Percentiles rank a stretch among this genome's conserved stretches.
phyloP scores from a whole-genome alignment of 441 rosid species.

The Gossypium lobatum region DNA sequence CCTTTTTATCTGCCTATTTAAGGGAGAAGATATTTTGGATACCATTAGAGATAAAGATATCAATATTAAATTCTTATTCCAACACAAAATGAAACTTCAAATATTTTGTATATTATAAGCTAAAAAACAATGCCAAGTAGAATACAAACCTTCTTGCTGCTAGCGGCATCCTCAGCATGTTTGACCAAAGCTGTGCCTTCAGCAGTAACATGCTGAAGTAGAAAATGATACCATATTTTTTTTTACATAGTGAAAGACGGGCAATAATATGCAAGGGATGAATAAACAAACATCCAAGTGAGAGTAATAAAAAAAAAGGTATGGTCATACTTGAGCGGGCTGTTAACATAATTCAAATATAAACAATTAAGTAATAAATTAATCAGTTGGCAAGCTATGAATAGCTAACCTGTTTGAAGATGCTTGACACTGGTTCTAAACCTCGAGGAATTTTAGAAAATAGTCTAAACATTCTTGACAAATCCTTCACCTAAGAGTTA shows the following conservation, averaged over 20 bases:
- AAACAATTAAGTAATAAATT: not conserved
- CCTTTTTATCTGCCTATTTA: constrained; percentile 58
- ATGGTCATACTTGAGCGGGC: no score
- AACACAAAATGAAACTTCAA: no score
- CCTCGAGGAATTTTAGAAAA: constrained; percentile 37
- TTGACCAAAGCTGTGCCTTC: constrained; percentile 47
- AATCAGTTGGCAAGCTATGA: not conserved
- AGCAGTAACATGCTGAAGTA: constrained; percentile 40
- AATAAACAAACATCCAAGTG: not conserved
- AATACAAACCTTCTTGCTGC: constrained; percentile 40
- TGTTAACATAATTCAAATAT: not conserved
- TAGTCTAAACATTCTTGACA: constrained; percentile 43
- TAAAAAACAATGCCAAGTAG: not conserved
- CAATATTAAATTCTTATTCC: not conserved
- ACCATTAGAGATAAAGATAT: not conserved
- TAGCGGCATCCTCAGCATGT: constrained; percentile 52
- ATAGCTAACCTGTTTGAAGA: constrained; percentile 34
- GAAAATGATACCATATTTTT: not conserved
- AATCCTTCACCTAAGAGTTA: constrained; percentile 34
- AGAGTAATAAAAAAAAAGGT: not conserved
- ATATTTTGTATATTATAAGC: not conserved
- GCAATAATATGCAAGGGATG: not conserved
- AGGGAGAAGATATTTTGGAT: not conserved
- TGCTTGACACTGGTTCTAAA: constrained; percentile 35
- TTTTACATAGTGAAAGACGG: not conserved